These are phyloP conservation scores for Pseudonitzschia multistriata DNA, from an alignment of 108 stramenopile genomes.

Conservation along the genomic window DNA sequence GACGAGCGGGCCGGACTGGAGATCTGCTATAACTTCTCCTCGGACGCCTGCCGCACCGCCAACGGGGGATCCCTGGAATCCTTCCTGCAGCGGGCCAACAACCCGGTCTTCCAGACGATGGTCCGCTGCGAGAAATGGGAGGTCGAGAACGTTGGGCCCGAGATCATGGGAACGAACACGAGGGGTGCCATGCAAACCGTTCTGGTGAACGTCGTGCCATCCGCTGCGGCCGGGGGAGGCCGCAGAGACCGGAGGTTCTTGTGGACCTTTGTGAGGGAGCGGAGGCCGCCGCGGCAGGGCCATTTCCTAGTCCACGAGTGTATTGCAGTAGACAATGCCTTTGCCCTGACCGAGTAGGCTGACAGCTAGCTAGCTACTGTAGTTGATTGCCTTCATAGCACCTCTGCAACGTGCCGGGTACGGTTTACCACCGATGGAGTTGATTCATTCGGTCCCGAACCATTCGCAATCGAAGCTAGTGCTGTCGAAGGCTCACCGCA, in stretches of 20 bases:
- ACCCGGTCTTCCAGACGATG: slow-evolving; percentile 73
- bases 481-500: too few species aligned
- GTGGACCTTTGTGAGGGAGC: slow-evolving; percentile 74
- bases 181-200: slow-evolving; percentile 79
- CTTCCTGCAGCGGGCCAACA: slow-evolving; percentile 65
- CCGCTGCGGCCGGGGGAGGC: not conserved
- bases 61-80: slow-evolving; percentile 62
- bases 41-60: slow-evolving; percentile 70
- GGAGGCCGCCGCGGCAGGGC: slow-evolving; percentile 75
- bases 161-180: slow-evolving; percentile 46
- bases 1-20: slow-evolving; percentile 25
- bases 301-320: slow-evolving; percentile 81
- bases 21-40: slow-evolving; percentile 72
- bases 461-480: too few species aligned
- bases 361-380: too few species aligned
- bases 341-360: slow-evolving; percentile 31
- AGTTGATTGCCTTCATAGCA: too few species aligned
- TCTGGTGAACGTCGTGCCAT: slow-evolving; percentile 41
- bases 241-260: slow-evolving; percentile 36
- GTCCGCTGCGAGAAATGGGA: slow-evolving; percentile 47
- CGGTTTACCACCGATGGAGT: too few species aligned
- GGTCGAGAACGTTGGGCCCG: slow-evolving; percentile 54
- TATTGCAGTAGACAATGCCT: slow-evolving; percentile 58
- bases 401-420: too few species aligned
- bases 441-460: too few species aligned